Evolutionary conservation across 2,329 filamentous ascomycete species (phyloP).

Genomic region (Nemania abortiva): DNA sequence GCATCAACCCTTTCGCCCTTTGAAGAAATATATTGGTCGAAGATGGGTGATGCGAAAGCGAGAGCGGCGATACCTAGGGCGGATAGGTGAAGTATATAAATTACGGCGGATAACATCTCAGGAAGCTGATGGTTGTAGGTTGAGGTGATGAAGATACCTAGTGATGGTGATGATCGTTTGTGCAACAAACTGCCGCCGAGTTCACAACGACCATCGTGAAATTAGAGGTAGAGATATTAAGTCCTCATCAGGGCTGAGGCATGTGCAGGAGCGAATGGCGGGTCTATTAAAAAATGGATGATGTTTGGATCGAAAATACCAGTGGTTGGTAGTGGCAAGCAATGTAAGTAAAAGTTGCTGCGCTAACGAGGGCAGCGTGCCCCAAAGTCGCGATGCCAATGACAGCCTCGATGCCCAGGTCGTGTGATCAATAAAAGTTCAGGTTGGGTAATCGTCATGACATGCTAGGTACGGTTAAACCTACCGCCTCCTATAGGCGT

Average conservation of each 20-base stretch:
- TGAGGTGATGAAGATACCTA: slow-evolving; percentile 4
- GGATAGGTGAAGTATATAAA: slow-evolving; percentile 30
- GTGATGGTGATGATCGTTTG: slow-evolving; percentile 13
- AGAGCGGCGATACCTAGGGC: slow-evolving; percentile 25
- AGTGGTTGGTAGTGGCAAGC: not conserved
- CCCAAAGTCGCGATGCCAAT: slow-evolving; percentile 16
- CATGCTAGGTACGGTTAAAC: too few species aligned
- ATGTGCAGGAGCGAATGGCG: not conserved
- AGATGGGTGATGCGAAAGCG: slow-evolving; percentile 37
- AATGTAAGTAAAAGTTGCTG: not conserved
- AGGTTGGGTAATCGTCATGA: slow-evolving; percentile 4
- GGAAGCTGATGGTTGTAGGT: slow-evolving; percentile 18
- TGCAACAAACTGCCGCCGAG: slow-evolving; percentile 1
- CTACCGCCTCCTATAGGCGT: not conserved
- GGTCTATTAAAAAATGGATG: not conserved
- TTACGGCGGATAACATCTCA: slow-evolving; percentile 34
- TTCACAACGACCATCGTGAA: slow-evolving; percentile 27
- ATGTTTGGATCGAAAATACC: not conserved
- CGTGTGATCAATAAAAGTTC: slow-evolving; percentile 29
- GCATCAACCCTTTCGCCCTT: slow-evolving; percentile 27
- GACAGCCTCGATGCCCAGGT: slow-evolving; percentile 14
- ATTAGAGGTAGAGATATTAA: not conserved
- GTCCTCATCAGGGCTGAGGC: not conserved
- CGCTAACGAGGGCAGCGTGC: not conserved
- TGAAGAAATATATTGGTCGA: slow-evolving; percentile 29